Percentiles rank a stretch among this genome's conserved stretches.
Conservation (phyloP, 2,329 filamentous ascomycete species). For the Fusarium virguliforme region DNA sequence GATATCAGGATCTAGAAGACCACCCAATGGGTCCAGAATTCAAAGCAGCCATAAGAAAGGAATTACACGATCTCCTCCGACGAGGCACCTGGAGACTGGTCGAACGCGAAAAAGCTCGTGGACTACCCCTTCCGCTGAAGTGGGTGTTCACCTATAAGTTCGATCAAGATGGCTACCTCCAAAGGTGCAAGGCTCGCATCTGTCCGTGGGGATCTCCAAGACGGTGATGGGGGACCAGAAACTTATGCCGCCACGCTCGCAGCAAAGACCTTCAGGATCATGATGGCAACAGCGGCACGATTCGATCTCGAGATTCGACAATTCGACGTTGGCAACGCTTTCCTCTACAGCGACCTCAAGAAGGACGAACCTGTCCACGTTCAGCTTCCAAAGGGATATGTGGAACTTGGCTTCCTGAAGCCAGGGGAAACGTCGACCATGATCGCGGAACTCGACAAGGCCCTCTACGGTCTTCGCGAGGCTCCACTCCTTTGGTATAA, state of each 20-base stretch:
- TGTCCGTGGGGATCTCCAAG: conserved; percentile 4
- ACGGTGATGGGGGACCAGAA: background rate
- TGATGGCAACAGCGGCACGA: background rate
- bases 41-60: background rate
- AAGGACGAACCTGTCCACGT: too few relatives aligned
- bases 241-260: conserved; percentile 3
- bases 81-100: background rate
- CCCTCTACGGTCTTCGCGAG: conserved; percentile 6
- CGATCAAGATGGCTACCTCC: background rate
- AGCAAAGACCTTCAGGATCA: background rate
- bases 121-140: background rate
- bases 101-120: background rate
- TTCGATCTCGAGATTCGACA: conserved; percentile 11
- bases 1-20: background rate
- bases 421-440: too few relatives aligned
- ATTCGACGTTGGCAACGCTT: background rate
- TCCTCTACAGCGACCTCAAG: background rate
- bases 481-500: conserved; percentile 1
- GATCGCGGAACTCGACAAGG: conserved; percentile 1
- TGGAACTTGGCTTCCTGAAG: too few relatives aligned
- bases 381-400: too few relatives aligned
- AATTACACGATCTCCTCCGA: background rate
- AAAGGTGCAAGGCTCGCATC: conserved; percentile 5
- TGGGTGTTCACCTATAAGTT: conserved; percentile 18
- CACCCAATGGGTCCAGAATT: background rate